Evolutionary conservation across 2,329 filamentous ascomycete genomes (phyloP).

Genomic region (Nothophaeocryptopus gaeumannii): DNA sequence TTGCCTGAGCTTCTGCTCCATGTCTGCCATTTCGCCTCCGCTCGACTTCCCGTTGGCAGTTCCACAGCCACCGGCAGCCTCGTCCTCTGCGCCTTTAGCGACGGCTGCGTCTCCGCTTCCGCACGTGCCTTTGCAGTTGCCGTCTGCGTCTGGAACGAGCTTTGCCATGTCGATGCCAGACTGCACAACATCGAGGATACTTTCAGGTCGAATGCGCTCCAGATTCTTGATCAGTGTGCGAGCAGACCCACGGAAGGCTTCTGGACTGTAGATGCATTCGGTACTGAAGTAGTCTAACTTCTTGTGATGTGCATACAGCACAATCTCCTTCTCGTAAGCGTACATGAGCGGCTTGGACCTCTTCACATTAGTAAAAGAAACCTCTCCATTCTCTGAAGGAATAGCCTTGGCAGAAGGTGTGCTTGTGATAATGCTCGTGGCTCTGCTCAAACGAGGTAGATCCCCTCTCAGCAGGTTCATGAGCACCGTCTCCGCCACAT

Average conservation of each 20-base stretch:
- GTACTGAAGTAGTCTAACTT: slow-evolving; percentile 97
- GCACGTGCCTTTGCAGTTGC: slow-evolving; percentile 49
- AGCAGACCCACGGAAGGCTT: slow-evolving; percentile 91
- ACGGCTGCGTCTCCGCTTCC: slow-evolving; percentile 31
- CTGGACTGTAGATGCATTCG: slow-evolving; percentile 96
- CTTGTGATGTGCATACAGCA: slow-evolving; percentile 94
- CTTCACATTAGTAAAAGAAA: slow-evolving; percentile 79
- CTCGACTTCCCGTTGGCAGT: slow-evolving; percentile 63
- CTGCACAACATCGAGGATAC: slow-evolving; percentile 89
- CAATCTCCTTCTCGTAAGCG: slow-evolving; percentile 98
- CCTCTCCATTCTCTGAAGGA: slow-evolving; percentile 20
- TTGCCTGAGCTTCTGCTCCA: slow-evolving; percentile 70
- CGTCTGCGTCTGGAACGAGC: slow-evolving; percentile 63
- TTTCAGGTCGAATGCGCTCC: slow-evolving; percentile 87
- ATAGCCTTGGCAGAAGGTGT: slow-evolving; percentile 44
- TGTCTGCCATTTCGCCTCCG: slow-evolving; percentile 75
- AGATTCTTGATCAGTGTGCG: slow-evolving; percentile 91
- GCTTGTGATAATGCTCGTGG: slow-evolving; percentile 79
- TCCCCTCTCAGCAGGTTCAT: slow-evolving; percentile 96
- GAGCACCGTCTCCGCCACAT: slow-evolving; percentile 92
- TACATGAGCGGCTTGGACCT: slow-evolving; percentile 97
- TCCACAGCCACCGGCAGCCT: slow-evolving; percentile 71
- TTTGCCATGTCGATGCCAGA: slow-evolving; percentile 96
- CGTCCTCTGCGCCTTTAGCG: slow-evolving; percentile 48
- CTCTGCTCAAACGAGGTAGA: slow-evolving; percentile 78